Conservation (phyloP, 345 rosid genomes). For the Syzygium jambos region DNA sequence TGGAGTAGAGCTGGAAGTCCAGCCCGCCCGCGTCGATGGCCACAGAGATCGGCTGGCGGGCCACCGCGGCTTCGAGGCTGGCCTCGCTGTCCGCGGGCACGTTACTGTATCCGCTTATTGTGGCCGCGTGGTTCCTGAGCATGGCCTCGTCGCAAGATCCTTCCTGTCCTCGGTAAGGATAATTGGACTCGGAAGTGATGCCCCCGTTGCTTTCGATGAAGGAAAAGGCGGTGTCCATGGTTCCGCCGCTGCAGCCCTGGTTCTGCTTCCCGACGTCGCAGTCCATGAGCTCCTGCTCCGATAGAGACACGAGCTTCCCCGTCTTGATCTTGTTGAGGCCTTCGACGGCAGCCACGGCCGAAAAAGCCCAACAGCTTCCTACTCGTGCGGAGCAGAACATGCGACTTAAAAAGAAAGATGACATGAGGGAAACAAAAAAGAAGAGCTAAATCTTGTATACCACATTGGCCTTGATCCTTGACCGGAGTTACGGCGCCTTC, state of each 20-base stretch:
- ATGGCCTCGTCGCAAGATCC: constrained; percentile 32
- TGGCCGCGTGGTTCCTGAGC: constrained; percentile 21
- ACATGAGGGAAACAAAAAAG: neutral
- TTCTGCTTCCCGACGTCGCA: constrained; percentile 30
- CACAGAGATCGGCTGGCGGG: constrained; percentile 73
- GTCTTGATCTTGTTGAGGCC: constrained; percentile 68
- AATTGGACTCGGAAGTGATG: constrained; percentile 37
- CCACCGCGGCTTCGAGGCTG: constrained; percentile 47
- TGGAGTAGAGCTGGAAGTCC: constrained; percentile 54
- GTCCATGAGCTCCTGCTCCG: constrained; percentile 87
- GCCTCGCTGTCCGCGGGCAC: constrained; percentile 41
- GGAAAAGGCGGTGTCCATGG: constrained; percentile 57
- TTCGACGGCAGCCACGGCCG: constrained; percentile 82
- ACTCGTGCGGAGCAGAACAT: neutral
- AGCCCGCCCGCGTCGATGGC: constrained; percentile 67
- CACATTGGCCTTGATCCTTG: constrained; percentile 81
- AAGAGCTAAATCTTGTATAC: constrained; percentile 15
- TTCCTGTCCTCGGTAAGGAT: constrained; percentile 52
- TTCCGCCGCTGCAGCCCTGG: constrained; percentile 78
- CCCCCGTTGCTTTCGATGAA: constrained; percentile 49
- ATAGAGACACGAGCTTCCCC: constrained; percentile 50
- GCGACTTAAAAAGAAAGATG: neutral
- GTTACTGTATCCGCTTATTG: constrained; percentile 30
- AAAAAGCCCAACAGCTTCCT: constrained; percentile 98
- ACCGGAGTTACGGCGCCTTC: constrained; percentile 73